Evolutionary conservation across 441 rosid species (phyloP).

Genomic region (Flueggea neowawraea): DNA sequence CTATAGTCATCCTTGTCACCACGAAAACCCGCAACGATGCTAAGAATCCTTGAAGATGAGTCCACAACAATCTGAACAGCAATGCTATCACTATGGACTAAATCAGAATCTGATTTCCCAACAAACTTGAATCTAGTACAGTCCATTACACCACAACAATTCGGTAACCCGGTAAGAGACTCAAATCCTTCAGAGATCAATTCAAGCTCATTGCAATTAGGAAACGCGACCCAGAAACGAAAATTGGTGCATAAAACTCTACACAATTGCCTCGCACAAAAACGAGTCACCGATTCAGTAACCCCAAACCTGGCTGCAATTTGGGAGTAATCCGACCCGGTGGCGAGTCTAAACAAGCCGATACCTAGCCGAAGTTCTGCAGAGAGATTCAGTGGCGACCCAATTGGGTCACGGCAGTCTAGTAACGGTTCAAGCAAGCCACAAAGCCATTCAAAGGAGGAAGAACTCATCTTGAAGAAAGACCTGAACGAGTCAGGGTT

Average conservation of each 20-base stretch:
- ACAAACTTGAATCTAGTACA: conserved; percentile 23
- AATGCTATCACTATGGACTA: conserved; percentile 7
- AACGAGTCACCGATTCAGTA: conserved; percentile 43
- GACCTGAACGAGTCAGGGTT: conserved; percentile 40
- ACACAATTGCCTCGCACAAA: conserved; percentile 44
- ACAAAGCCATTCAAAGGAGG: conserved; percentile 66
- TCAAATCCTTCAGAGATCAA: conserved; percentile 36
- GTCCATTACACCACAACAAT: conserved; percentile 47
- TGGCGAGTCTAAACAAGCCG: conserved; percentile 42
- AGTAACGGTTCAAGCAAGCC: conserved; percentile 68
- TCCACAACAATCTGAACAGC: conserved; percentile 57
- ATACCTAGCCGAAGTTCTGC: conserved; percentile 44
- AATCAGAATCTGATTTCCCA: conserved; percentile 6
- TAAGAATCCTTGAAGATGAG: conserved; percentile 49
- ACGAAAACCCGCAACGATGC: conserved; percentile 48
- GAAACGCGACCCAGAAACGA: conserved; percentile 60
- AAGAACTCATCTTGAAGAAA: conserved; percentile 45
- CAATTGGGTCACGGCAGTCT: conserved; percentile 69
- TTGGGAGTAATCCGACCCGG: conserved; percentile 34
- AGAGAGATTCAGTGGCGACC: conserved; percentile 44
- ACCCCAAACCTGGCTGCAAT: conserved; percentile 41
- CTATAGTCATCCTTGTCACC: conserved; percentile 35
- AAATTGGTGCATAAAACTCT: conserved; percentile 56
- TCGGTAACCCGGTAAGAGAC: conserved; percentile 33
- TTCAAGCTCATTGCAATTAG: conserved; percentile 33